Conservation (phyloP, 257 asterid species). For the Plantago elongata region DNA sequence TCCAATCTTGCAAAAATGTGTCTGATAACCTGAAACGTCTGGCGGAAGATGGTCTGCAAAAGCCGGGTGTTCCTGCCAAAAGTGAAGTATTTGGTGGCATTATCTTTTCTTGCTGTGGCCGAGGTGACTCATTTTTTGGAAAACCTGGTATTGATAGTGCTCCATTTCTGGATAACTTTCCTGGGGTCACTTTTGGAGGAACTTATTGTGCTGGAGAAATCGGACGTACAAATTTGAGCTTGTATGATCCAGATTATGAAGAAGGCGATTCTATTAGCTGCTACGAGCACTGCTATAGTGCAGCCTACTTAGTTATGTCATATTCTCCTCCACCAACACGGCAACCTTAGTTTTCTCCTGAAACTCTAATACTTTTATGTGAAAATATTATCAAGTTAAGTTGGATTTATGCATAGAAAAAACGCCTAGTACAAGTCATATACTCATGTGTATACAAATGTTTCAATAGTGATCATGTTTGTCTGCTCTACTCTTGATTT, state of each 20-base stretch:
- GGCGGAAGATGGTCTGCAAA: constrained; percentile 27
- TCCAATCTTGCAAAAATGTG: constrained; percentile 33
- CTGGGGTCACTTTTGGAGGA: constrained; percentile 60
- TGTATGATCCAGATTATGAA: constrained; percentile 36
- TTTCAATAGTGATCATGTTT: too few species aligned
- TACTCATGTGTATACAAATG: too few species aligned
- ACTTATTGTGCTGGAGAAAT: constrained; percentile 75
- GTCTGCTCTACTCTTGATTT: too few species aligned
- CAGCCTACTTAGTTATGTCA: constrained; percentile 63
- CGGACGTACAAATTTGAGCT: constrained; percentile 35
- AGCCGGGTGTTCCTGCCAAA: constrained; percentile 18
- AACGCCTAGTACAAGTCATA: too few species aligned
- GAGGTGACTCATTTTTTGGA: constrained; percentile 60
- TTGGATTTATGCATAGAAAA: too few species aligned
- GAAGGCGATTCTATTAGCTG: constrained; percentile 32
- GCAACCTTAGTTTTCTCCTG: not conserved
- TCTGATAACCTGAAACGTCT: constrained; percentile 37
- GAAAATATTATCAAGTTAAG: too few species aligned
- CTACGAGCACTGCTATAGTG: constrained; percentile 45
- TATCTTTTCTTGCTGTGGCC: constrained; percentile 68
- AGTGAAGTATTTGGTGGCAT: constrained; percentile 63
- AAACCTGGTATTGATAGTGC: constrained; percentile 38
- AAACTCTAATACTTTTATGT: too few species aligned
- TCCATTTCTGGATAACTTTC: constrained; percentile 65
- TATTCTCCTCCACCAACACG: constrained; percentile 34